Base-by-base conservation (phyloP, 2,329 filamentous ascomycete genomes). In the Leptographium radiaticola region DNA sequence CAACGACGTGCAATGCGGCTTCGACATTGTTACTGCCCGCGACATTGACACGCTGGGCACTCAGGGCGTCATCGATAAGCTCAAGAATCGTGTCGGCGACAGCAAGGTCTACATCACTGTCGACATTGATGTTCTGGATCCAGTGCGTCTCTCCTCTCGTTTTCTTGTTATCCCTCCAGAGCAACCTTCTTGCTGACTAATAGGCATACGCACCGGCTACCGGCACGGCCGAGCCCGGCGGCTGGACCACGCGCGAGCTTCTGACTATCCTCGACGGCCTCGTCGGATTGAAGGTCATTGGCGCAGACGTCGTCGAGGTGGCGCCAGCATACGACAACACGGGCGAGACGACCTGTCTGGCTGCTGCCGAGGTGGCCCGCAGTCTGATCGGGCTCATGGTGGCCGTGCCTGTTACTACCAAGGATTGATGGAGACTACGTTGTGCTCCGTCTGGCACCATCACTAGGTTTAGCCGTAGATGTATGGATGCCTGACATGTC, bases 71-170 rank as follows among this genome's bases (percentile, higher is more conserved):
- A 76, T 87, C 3, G 68, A 79, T 12, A 70, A 68, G 43, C 87
- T 91, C 58, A 71, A 86, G 61, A 64, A 73, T 2, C 70, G 78
- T 10, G 75, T 81, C 0, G 67, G 68, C 1, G 70, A 70, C 15
- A 71, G 72, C 1, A 75, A 70, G 46, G 78, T 82, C 13, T 91
- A 91, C 62, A 72, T 91, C 30, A 84, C 78, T 55, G 79, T 91
- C 16, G 87, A 91, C 63, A 90, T 90, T 60, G 87, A 91, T 66
- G 86, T 90, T 0, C 72, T 91, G 48, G 86, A 91, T 65, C 87
- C 87, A 0, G 83, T 53, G 15, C 6, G 45, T 36, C 15, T 38
- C 18, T 10, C 18, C 18, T 10, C 18, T 44, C 16, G 2, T n/a
- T 49, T 11, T 18, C 20, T 16, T 16, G 9, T 12, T 12, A 18